Evolutionary conservation across 2,329 filamentous ascomycete genomes (phyloP).

Genomic region (Neoscytalidium dimidiatum): DNA sequence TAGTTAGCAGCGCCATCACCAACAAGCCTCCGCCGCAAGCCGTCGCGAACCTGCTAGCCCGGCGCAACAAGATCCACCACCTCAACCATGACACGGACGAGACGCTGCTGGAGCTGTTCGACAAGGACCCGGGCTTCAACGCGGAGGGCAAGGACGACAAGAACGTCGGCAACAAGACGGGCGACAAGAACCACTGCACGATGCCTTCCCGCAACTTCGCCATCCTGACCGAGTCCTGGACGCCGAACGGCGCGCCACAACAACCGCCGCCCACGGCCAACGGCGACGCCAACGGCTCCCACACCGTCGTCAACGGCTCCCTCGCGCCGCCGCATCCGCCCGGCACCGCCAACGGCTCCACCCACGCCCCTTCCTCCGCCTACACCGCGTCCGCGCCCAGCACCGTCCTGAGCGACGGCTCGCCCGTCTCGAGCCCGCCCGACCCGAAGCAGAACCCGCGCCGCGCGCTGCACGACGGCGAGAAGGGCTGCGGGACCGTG

Average conservation of each 20-base stretch:
- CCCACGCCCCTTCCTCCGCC: constrained; percentile 26
- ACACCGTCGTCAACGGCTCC: constrained; percentile 16
- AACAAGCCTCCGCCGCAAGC: constrained; percentile 68
- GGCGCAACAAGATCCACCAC: constrained; percentile 67
- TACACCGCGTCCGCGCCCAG: constrained; percentile 12
- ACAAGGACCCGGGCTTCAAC: constrained; percentile 58
- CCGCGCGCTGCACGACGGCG: constrained; percentile 69
- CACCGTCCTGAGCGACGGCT: neutral
- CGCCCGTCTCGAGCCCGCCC: constrained; percentile 23
- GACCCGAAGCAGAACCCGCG: constrained; percentile 60
- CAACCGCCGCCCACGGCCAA: constrained; percentile 25
- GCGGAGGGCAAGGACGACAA: constrained; percentile 52
- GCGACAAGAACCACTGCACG: constrained; percentile 76
- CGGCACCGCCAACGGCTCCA: constrained; percentile 29
- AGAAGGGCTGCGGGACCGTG: constrained; percentile 73
- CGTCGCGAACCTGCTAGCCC: constrained; percentile 64
- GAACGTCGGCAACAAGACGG: constrained; percentile 57
- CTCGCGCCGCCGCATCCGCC: constrained; percentile 6
- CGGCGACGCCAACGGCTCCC: constrained; percentile 28
- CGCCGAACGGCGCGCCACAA: constrained; percentile 23
- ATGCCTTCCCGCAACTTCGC: constrained; percentile 73
- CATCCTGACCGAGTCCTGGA: constrained; percentile 58
- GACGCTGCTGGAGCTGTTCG: constrained; percentile 63
- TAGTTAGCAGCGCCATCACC: constrained; percentile 66
- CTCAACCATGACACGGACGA: constrained; percentile 64